A percentile compares a stretch with the other conserved stretches of the same genome.
These are phyloP conservation scores for Phytopythium vexans DNA, from an alignment of 352 stramenopile genomes.

Conservation along the genomic window DNA sequence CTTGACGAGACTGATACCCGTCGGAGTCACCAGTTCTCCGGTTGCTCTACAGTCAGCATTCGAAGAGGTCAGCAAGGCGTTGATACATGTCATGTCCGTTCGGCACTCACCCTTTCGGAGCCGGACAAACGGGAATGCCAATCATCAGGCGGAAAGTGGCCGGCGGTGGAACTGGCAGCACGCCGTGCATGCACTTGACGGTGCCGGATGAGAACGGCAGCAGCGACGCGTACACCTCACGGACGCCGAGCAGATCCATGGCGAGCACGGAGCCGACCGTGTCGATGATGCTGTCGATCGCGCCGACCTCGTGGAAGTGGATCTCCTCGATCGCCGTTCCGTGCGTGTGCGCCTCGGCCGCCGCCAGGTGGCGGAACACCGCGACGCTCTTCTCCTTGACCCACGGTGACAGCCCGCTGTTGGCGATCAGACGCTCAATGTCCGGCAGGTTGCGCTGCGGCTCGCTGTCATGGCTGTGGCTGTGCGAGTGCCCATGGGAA, in stretches of 20 bases:
- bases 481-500: constrained; percentile 28
- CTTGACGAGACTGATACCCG: constrained; percentile 93
- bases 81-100: background rate
- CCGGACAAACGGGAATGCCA: constrained; percentile 90
- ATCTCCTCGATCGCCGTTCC: constrained; percentile 90
- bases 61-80: background rate
- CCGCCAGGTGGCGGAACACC: constrained; percentile 90
- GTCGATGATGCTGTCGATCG: constrained; percentile 97
- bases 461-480: constrained; percentile 38
- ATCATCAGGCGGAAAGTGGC: constrained; percentile 95
- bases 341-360: constrained; percentile 94
- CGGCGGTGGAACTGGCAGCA: constrained; percentile 93
- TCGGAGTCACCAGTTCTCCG: constrained; percentile 96
- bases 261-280: constrained; percentile 94
- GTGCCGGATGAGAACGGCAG: constrained; percentile 91
- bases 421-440: constrained; percentile 86
- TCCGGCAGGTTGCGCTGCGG: constrained; percentile 89
- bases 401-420: constrained; percentile 79
- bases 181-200: constrained; percentile 94
- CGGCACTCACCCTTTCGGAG: constrained; percentile 66
- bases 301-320: constrained; percentile 98
- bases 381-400: constrained; percentile 88
- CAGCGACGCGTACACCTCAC: constrained; percentile 80
- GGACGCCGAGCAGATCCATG: constrained; percentile 90
- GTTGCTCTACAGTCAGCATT: constrained; percentile 34